Conservation (phyloP, 148 eudicot species). For the Rhododendron mucronatum region DNA sequence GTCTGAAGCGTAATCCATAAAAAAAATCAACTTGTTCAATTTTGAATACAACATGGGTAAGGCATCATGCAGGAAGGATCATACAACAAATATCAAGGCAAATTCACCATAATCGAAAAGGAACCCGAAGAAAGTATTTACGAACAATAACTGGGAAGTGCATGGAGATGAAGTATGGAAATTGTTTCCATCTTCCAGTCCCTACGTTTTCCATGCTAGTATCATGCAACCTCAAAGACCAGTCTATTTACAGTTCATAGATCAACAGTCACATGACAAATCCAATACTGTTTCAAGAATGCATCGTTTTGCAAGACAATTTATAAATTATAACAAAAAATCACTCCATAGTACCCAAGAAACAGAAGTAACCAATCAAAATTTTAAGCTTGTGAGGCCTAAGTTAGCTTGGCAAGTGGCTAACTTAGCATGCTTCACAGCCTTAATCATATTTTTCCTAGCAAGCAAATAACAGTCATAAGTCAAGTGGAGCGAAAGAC, state of each 20-base stretch:
- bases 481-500: background rate
- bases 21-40: background rate
- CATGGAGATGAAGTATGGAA: background rate
- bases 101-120: background rate
- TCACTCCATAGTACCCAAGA: background rate
- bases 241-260: background rate
- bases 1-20: background rate
- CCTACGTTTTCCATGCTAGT: background rate
- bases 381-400: background rate
- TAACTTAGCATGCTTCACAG: background rate
- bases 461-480: background rate
- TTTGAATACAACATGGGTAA: background rate
- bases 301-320: background rate
- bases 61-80: background rate
- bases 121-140: background rate
- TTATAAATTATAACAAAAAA: background rate
- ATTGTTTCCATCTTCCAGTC: background rate
- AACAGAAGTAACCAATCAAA: background rate
- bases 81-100: background rate
- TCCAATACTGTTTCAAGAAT: background rate
- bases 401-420: background rate
- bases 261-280: background rate
- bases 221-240: background rate
- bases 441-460: background rate
- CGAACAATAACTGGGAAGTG: background rate